These are phyloP conservation scores for Diaporthe longicolla DNA, from an alignment of 2,329 filamentous ascomycete genomes.

Conservation along the genomic window DNA sequence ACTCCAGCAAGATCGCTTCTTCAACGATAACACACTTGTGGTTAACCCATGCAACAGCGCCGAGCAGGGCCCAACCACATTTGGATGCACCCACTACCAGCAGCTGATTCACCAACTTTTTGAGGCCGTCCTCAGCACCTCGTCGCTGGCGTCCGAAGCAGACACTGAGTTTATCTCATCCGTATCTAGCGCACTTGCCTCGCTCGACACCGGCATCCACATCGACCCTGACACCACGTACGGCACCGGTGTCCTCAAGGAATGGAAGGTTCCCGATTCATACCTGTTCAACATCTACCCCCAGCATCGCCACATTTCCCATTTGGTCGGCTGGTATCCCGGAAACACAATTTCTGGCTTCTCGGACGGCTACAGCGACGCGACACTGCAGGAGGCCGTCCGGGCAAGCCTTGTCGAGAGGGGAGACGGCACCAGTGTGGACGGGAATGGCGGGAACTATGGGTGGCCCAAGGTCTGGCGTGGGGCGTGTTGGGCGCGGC, in stretches of 20 bases:
- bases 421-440: slow-evolving; percentile 36
- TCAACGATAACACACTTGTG: slow-evolving; percentile 65
- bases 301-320: slow-evolving; percentile 66
- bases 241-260: slow-evolving; percentile 60
- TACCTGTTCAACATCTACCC: slow-evolving; percentile 46
- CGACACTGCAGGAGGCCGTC: slow-evolving; percentile 60
- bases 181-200: slow-evolving; percentile 58
- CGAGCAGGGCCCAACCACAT: slow-evolving; percentile 68
- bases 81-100: slow-evolving; percentile 68
- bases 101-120: slow-evolving; percentile 63
- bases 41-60: slow-evolving; percentile 72
- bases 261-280: slow-evolving; percentile 63
- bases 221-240: slow-evolving; percentile 48
- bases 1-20: slow-evolving; percentile 64
- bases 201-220: slow-evolving; percentile 66
- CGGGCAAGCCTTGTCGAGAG: slow-evolving; percentile 56
- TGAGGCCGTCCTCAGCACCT: slow-evolving; percentile 53
- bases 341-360: slow-evolving; percentile 64
- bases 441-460: slow-evolving; percentile 54
- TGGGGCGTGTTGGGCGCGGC: slow-evolving; percentile 67
- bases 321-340: slow-evolving; percentile 70
- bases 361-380: slow-evolving; percentile 58
- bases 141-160: slow-evolving; percentile 44
- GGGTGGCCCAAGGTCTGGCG: slow-evolving; percentile 74
- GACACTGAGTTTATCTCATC: slow-evolving; percentile 51